phyloP scores from a whole-genome alignment of 306 rosid genomes.

The Trifolium pratense region DNA sequence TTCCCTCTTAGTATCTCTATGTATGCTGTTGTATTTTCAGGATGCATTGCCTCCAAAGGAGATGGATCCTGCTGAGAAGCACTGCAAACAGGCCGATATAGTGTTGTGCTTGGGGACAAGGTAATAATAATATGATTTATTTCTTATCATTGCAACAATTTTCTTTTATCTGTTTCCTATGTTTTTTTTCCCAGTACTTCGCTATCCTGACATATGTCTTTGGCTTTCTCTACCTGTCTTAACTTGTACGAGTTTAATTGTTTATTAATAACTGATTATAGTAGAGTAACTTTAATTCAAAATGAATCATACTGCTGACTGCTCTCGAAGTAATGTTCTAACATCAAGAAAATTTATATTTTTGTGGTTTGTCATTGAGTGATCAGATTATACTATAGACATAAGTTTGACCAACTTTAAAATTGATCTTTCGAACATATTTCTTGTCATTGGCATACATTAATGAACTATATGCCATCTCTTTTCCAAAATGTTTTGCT shows the following conservation, averaged over 20 bases:
- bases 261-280: too few relatives aligned
- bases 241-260: neutral
- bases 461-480: slow-evolving; percentile 19
- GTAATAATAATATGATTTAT: slow-evolving; percentile 50
- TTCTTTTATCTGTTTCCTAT: neutral
- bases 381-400: neutral
- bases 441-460: slow-evolving; percentile 16
- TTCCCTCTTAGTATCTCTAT: neutral
- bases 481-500: slow-evolving; percentile 8
- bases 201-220: neutral
- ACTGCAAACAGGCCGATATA: slow-evolving; percentile 93
- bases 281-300: neutral
- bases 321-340: neutral
- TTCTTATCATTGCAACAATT: slow-evolving; percentile 30
- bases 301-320: neutral
- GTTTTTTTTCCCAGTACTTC: neutral
- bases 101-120: slow-evolving; percentile 97
- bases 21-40: slow-evolving; percentile 47
- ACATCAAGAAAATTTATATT: neutral
- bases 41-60: slow-evolving; percentile 96
- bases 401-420: slow-evolving; percentile 4
- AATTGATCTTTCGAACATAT: slow-evolving; percentile 9
- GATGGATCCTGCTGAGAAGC: slow-evolving; percentile 95
- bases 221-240: neutral
- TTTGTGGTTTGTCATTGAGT: neutral